These are phyloP conservation scores for Akebia trifoliata DNA, from an alignment of 164 flowering plant genomes.

Conservation along the genomic window DNA sequence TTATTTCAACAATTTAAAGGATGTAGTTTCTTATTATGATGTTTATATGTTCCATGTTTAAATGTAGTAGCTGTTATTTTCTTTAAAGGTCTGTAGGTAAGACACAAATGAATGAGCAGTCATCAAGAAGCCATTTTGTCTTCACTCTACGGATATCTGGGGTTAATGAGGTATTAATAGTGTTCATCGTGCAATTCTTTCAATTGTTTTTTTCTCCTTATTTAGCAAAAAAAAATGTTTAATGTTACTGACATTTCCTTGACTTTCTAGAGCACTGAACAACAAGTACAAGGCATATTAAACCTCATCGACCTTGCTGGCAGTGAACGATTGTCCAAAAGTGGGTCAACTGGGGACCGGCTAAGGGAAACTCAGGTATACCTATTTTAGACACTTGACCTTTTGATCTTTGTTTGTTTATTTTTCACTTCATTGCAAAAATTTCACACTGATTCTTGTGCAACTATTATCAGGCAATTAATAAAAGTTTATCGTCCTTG, in stretches of 20 bases:
- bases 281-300: conserved; percentile 89
- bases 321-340: conserved; percentile 96
- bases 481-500: conserved; percentile 79
- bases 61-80: neutral
- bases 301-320: conserved; percentile 98
- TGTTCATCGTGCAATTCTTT: neutral
- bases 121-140: conserved; percentile 96
- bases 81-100: conserved; percentile 75
- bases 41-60: neutral
- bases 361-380: conserved; percentile 88
- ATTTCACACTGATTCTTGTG: neutral
- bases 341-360: conserved; percentile 93
- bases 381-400: neutral
- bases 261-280: conserved; percentile 67
- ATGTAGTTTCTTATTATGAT: neutral
- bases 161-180: conserved; percentile 62
- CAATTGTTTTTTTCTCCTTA: too few relatives aligned
- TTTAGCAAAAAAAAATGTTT: too few relatives aligned
- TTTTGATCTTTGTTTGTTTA: neutral
- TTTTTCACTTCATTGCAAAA: neutral
- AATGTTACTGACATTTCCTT: too few relatives aligned
- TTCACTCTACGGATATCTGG: conserved; percentile 85
- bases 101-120: conserved; percentile 95
- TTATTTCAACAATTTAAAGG: neutral
- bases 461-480: conserved; percentile 59